Base-by-base conservation (phyloP, 148 eudicot species). In the Agrostemma githago region DNA sequence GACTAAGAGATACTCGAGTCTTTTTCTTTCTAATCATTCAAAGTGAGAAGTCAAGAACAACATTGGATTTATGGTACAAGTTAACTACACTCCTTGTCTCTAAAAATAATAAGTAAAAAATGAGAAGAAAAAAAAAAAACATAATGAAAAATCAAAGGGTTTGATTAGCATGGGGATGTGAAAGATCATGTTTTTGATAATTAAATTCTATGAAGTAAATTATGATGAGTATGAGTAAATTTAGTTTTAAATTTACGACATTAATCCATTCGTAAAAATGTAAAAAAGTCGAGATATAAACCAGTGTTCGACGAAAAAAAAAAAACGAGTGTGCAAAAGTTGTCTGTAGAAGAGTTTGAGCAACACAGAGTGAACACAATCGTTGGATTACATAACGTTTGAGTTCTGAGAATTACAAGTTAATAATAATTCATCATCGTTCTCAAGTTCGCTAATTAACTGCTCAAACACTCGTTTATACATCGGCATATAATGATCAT, bases 401-500 rank as follows among this genome's bases (percentile, higher is more conserved):
- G 34, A 26, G 34, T 26, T 26, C 34, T 26, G 34, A 26, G 34
- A 26, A 26, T 62, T 71, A 75, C 79, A 83, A 65, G 60, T 70
- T 62, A 73, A 68, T 53, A 75, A 76, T 68, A 75, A 76, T 68
- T 85, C 77, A 59, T 85, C 77, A 59, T 92, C 88, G 14, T 79
- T 88, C 80, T 94, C 96, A 56, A 94, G 83, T 74, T 88, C 87
- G 82, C 72, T 79, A 60, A 94, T 87, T 83, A 94, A 82, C 75
- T 76, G 77, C 77, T 92, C 97, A 86, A 92, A 87, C 88, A 84
- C 83, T 79, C 82, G 90, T 87, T 88, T 94, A 74, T 94, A 92
- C 93, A 90, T 90, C 2, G 98, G 97, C 97, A 92, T 94, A 79
- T 88, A 92, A 80, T 92, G 97, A 82, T 92, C 97, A 60, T 90